phyloP scores from a whole-genome alignment of 1,139 yeast genomes.

The Debaryomyces coudertii region DNA sequence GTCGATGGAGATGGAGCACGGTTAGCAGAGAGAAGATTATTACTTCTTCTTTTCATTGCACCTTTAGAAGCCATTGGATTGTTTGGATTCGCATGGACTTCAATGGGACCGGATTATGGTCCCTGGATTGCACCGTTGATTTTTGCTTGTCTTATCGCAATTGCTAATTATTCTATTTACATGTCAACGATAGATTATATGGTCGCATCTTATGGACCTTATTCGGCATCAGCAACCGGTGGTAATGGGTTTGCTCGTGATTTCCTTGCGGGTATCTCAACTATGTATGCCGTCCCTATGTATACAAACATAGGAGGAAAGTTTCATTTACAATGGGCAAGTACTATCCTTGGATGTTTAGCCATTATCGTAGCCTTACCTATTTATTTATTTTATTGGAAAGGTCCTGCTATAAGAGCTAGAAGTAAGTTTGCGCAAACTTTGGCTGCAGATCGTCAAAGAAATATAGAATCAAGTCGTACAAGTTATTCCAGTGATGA shows the following conservation, averaged over 20 bases:
- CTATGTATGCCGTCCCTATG: constrained; percentile 38
- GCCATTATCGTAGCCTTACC: constrained; percentile 32
- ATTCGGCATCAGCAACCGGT: constrained; percentile 45
- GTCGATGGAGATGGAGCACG: constrained; percentile 27
- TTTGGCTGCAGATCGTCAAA: constrained; percentile 28
- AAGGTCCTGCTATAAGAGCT: constrained; percentile 28
- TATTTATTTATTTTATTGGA: constrained; percentile 31
- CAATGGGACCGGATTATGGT: constrained; percentile 31
- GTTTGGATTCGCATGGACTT: constrained; percentile 41
- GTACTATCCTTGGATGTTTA: constrained; percentile 35
- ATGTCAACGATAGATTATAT: constrained; percentile 41
- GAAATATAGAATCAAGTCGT: constrained; percentile 16
- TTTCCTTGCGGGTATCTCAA: constrained; percentile 37
- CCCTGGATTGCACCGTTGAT: constrained; percentile 41
- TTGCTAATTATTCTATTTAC: constrained; percentile 39
- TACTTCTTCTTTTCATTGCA: constrained; percentile 27
- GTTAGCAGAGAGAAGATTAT: constrained; percentile 28
- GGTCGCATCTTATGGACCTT: constrained; percentile 40
- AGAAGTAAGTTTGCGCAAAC: constrained; percentile 31
- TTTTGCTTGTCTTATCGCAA: constrained; percentile 34
- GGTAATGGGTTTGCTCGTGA: constrained; percentile 44
- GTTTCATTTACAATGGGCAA: constrained; percentile 35
- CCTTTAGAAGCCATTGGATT: constrained; percentile 37
- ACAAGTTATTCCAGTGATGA: background rate
- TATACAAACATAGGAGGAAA: constrained; percentile 30